These are phyloP conservation scores for Bocquillonia castaneifolia DNA, from an alignment of 441 rosid genomes.

Conservation along the genomic window DNA sequence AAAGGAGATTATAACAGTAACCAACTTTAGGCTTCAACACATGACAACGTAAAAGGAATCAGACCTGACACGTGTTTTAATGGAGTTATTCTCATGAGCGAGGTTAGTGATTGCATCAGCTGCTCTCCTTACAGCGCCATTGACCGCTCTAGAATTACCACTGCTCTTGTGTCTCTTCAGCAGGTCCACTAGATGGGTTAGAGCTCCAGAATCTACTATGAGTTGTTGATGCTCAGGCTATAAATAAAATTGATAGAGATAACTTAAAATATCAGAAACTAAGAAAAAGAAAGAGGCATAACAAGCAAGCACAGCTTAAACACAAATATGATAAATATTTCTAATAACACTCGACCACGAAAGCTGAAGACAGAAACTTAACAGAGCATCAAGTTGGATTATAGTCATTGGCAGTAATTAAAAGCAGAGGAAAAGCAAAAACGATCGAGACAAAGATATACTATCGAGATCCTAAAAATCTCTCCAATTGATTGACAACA, in stretches of 20 bases:
- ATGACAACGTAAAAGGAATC: slow-evolving; percentile 14
- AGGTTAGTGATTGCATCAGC: slow-evolving; percentile 96
- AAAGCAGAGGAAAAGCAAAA: not conserved
- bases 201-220: slow-evolving; percentile 86
- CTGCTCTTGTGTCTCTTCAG: slow-evolving; percentile 61
- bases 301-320: not conserved
- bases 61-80: slow-evolving; percentile 86
- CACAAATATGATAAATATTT: not conserved
- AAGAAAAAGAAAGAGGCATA: not conserved
- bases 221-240: slow-evolving; percentile 95
- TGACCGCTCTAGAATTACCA: slow-evolving; percentile 52
- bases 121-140: slow-evolving; percentile 73
- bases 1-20: slow-evolving; percentile 19
- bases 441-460: not conserved
- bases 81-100: slow-evolving; percentile 86
- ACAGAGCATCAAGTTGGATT: no score
- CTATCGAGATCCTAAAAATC: not conserved
- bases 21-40: slow-evolving; percentile 2
- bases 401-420: no score
- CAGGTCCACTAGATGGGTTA: slow-evolving; percentile 65
- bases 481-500: not conserved
- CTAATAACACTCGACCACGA: not conserved
- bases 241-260: slow-evolving; percentile 20
- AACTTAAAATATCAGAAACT: slow-evolving; percentile 5
- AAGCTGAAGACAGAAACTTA: not conserved